Percentiles rank a stretch among this genome's conserved stretches.
These are phyloP conservation scores for Obelidium mucronatum DNA, from an alignment of 192 early-diverging fungal genomes.

Conservation along the genomic window DNA sequence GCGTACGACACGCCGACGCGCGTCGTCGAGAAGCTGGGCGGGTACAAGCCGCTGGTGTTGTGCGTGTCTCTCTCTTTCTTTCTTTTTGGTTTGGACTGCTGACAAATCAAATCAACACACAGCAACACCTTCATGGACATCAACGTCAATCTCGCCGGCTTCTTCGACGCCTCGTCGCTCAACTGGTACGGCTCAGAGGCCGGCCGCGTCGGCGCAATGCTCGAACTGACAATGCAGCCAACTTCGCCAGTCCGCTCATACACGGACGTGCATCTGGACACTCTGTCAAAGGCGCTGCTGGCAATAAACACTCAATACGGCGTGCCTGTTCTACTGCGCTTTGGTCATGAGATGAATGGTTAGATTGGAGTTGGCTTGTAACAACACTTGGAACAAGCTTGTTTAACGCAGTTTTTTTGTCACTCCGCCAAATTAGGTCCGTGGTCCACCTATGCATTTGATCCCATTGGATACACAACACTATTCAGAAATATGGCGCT, in stretches of 20 bases:
- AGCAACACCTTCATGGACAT: conserved; percentile 46
- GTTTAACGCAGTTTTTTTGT: background rate
- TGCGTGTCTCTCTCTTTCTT: conserved; percentile 21
- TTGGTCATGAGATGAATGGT: conserved; percentile 62
- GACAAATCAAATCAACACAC: background rate
- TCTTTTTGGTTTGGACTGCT: background rate
- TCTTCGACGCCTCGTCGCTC: conserved; percentile 19
- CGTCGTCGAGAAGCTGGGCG: conserved; percentile 27
- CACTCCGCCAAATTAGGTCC: conserved; percentile 23
- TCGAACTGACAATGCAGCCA: conserved; percentile 44
- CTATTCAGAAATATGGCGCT: conserved; percentile 41
- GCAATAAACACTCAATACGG: conserved; percentile 43
- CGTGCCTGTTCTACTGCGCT: conserved; percentile 50
- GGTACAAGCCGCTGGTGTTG: conserved; percentile 28
- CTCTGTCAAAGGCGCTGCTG: conserved; percentile 23
- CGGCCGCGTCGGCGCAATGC: conserved; percentile 37
- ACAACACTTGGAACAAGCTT: background rate
- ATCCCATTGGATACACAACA: conserved; percentile 36
- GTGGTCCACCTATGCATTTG: conserved; percentile 40
- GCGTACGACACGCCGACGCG: conserved; percentile 21
- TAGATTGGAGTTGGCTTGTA: background rate
- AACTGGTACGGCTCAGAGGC: conserved; percentile 50
- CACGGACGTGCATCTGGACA: conserved; percentile 17
- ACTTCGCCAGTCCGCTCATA: conserved; percentile 18
- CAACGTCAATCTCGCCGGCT: conserved; percentile 10